Evolutionary conservation across 2,329 filamentous ascomycete species (phyloP), one percentile per base, ranked within the genome.

Genomic region (Cladophialophora immunda): DNA sequence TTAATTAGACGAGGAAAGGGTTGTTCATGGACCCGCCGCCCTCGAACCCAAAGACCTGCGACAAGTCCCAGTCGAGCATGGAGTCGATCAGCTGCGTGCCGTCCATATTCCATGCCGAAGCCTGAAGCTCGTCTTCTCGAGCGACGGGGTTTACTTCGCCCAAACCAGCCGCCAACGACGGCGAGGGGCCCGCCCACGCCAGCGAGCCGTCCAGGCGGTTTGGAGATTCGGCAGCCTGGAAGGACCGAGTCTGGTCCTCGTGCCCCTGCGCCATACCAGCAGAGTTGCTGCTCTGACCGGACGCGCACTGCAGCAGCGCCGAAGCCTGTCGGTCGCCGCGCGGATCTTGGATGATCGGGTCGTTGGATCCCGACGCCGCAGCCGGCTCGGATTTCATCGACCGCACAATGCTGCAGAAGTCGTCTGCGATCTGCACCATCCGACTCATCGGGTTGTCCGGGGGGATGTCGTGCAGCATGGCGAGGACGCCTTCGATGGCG

Each of bases 21-120:
- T 41, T 41, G 17, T 19, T 41, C 38, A 41, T 41, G 11, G 38
- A n/a, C 17, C 38, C 38, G 38, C 38, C 38, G 8, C 38, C 38
- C 6, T 41, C 38, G 17, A 41, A 41, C 17, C 38, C 38, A 41
- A 41, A 41, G 17, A 41, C 15, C 38, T 41, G 38, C 38, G 38
- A 41, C 38, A 41, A n/a, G 38, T 41, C 38, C 38, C 38, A 41
- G 15, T 41, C 38, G n/a, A 41, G 38, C 38, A 41, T 41, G n/a
- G 38, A 41, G 8, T 41, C 38, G 4, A 41, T 41, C 38, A 41
- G n/a, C 38, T 41, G 38, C 38, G 38, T n/a, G 38, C 17, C 17
- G n/a, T 41, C 38, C 15, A 15, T 11, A 4, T 38, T 17, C 36
- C 15, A 13, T 11, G 9, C 36, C 11, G 9, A 13, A 13, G 9